Evolutionary conservation across 2,329 filamentous ascomycete species (phyloP), one percentile per base, ranked within the genome.

Genomic region (Arthrobotrys conoides): DNA sequence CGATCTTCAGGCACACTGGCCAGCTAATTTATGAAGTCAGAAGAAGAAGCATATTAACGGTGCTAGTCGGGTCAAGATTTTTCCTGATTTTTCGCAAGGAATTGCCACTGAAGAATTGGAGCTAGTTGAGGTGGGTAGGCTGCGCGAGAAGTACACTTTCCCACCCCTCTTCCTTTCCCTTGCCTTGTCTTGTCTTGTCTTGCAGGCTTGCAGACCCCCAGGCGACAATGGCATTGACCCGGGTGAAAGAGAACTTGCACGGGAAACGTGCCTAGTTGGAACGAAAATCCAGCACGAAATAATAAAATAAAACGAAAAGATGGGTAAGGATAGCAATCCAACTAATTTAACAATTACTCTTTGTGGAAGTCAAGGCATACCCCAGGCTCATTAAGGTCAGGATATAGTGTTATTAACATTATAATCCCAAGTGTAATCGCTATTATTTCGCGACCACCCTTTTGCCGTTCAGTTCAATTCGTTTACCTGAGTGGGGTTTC

Each of bases 331-430:
- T 71, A 77, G 68, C 73, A 68, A 71, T 64, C 61, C 71, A 61
- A 71, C 63, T 71, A 77, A 77, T 77, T 77, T 77, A 77, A 77
- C 67, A 57, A 77, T 77, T 77, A 68, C 73, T 77, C 51, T 63
- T 77, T 77, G 33, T 59, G 67, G 73, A 77, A 77, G 51, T 71
- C 67, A 70, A 66, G 51, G 49, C 61, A 67, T 71, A 77, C 67
- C 67, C 67, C 73, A 71, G 36, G 67, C 51, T 46, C 38, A 33
- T 55, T 64, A 33, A 36, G 41, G 53, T 36, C 41, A 71, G 73
- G 73, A 67, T 71, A 77, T 71, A 77, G 71, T 71, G 63, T 77
- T 70, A 76, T 66, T 76, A 73, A 73, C 70, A 73, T 73, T 67
- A 75, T 75, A 63, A 48, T 69, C 36, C 46, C 64, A 75, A 68